phyloP scores from a whole-genome alignment of 768 basidiomycete genomes.

The Candolleomyces aberdarensis region DNA sequence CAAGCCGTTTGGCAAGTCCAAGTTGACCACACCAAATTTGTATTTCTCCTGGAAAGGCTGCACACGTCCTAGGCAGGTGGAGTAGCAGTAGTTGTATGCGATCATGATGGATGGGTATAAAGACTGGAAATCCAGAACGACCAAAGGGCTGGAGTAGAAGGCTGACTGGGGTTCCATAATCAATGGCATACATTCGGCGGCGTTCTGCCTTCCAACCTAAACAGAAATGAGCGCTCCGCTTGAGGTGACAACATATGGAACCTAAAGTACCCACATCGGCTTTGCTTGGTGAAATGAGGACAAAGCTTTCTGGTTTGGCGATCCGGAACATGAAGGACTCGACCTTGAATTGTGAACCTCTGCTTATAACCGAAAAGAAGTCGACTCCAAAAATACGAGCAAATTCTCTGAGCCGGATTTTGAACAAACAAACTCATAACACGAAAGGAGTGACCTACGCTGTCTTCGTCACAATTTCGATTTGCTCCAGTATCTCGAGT shows the following conservation, averaged over 20 bases:
- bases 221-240: neutral
- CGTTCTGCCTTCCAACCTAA: slow-evolving; percentile 94
- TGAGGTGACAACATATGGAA: slow-evolving; percentile 1
- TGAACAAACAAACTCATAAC: neutral
- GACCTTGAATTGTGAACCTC: slow-evolving; percentile 98
- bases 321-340: slow-evolving; percentile 99
- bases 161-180: slow-evolving; percentile 94
- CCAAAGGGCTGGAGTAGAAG: slow-evolving; percentile 88
- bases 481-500: slow-evolving; percentile 75
- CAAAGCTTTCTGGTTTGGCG: slow-evolving; percentile 91
- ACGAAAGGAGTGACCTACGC: slow-evolving; percentile 52
- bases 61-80: slow-evolving; percentile 90
- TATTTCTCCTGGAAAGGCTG: slow-evolving; percentile 83
- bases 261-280: slow-evolving; percentile 54
- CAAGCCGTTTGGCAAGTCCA: slow-evolving; percentile 63
- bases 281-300: slow-evolving; percentile 87
- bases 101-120: slow-evolving; percentile 98
- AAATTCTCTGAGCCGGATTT: slow-evolving; percentile 68
- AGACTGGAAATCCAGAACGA: slow-evolving; percentile 95
- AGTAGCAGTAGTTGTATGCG: slow-evolving; percentile 96
- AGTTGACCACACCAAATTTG: slow-evolving; percentile 83
- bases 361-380: slow-evolving; percentile 90
- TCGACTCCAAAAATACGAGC: slow-evolving; percentile 97
- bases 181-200: slow-evolving; percentile 92
- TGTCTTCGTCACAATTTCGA: slow-evolving; percentile 84